Evolutionary conservation across 2,329 filamentous ascomycete genomes (phyloP), one percentile per base, ranked within the genome.

Genomic region (Tolypocladium album): DNA sequence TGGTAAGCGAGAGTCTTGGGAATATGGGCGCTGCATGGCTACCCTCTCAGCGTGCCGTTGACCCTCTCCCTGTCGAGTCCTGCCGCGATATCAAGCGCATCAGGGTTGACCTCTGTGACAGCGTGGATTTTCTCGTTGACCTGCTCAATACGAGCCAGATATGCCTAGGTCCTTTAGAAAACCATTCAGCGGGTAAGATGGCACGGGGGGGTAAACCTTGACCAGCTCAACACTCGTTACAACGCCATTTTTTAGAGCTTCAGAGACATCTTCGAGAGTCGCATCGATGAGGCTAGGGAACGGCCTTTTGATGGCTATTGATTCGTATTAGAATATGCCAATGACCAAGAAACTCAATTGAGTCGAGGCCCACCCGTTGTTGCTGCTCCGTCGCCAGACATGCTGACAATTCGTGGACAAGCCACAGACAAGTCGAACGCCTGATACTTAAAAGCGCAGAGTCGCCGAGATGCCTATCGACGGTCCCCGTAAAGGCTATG

Each of bases 171-270:
- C 13, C 39, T 24, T 56, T 34, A 50, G 31, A 11, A 20, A 56
- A 1, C 24, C 0, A 3, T 1, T 4, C 24, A 22, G 9, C 15
- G 62, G n/a, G 60, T 58, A 1, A 67, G 61, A 56, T 70, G 70
- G 1, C 66, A 65, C 31, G 53, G n/a, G 4, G n/a, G 13, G n/a
- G 42, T 56, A 4, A 47, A 64, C 65, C 58, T 69, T 69, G 39
- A 73, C 69, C 2, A 76, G 67, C 50, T 75, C 69, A 5, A 72
- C 69, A 22, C 70, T 73, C 2, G 72, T 73, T 57, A 76, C 75
- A 0, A 68, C 64, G 12, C 68, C 64, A 1, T 55, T 59, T 36
- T 71, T 66, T 13, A 76, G 63, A 4, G 72, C 74, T 20, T 64
- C 59, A 9, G 63, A 59, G 17, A 76, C 62, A 53, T 76, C 70